Evolutionary conservation across 2,329 filamentous ascomycete species (phyloP).

Genomic region (Pseudogymnoascus sp.): DNA sequence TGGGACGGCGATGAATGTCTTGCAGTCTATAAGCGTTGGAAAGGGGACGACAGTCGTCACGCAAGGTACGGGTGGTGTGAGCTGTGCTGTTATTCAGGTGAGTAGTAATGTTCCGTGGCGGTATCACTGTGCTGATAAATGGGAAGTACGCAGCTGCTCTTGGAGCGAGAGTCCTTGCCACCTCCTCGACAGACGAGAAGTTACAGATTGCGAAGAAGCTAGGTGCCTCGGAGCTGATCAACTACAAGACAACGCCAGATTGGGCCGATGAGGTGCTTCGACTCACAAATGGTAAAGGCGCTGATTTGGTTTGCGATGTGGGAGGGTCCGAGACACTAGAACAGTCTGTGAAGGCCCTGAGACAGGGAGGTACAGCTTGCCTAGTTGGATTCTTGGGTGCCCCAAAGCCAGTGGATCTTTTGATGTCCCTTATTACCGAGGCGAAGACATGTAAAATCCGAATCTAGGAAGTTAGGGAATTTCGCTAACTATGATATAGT

Average conservation of each 20-base stretch:
- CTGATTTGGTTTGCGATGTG: conserved; percentile 47
- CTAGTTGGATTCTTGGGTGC: background rate
- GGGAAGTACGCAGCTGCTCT: background rate
- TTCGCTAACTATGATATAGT: background rate
- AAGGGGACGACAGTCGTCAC: conserved; percentile 29
- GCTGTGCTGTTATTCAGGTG: conserved; percentile 29
- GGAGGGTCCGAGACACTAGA: conserved; percentile 43
- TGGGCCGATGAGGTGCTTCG: conserved; percentile 42
- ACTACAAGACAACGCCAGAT: conserved; percentile 35
- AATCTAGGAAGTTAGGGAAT: background rate
- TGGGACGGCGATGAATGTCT: conserved; percentile 43
- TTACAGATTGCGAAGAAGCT: conserved; percentile 12
- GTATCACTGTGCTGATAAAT: background rate
- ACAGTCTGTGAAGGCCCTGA: conserved; percentile 29
- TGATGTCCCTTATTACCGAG: conserved; percentile 7
- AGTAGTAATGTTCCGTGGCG: background rate
- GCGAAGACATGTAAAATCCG: background rate
- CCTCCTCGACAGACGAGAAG: conserved; percentile 15
- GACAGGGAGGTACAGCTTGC: background rate
- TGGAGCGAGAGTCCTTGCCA: conserved; percentile 15
- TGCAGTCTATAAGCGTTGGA: conserved; percentile 35
- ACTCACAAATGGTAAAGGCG: conserved; percentile 37
- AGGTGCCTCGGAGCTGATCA: conserved; percentile 16
- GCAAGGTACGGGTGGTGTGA: conserved; percentile 35
- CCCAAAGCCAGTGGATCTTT: background rate